These are phyloP conservation scores for Nothopassalora personata DNA, from an alignment of 2,329 filamentous ascomycete genomes.

Conservation along the genomic window DNA sequence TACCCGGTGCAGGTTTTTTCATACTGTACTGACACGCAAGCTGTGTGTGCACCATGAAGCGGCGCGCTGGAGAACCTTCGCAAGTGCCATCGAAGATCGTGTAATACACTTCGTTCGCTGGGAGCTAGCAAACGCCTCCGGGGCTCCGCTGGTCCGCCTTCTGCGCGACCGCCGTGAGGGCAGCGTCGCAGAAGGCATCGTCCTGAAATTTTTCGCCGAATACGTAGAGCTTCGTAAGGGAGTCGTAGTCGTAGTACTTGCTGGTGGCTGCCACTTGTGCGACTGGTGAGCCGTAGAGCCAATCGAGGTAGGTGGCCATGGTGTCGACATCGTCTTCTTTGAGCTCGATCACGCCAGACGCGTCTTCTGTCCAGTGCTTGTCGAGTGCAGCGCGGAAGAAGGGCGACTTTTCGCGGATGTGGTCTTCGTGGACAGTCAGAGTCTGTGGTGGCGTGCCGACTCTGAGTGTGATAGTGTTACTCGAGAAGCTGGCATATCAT, in stretches of 20 bases:
- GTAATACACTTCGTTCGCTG: neutral
- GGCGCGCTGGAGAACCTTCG: constrained; percentile 2
- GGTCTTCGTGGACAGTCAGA: neutral
- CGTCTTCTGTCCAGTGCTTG: neutral
- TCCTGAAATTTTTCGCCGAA: neutral
- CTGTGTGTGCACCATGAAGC: constrained; percentile 9
- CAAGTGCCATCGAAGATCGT: constrained; percentile 1
- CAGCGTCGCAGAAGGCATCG: neutral
- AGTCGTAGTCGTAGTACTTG: neutral
- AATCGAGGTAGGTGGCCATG: neutral
- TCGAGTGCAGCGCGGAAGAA: constrained; percentile 5
- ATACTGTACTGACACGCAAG: neutral
- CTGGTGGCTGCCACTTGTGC: too few species aligned
- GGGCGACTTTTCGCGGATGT: neutral
- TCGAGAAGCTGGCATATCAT: neutral
- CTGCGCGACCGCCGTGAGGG: neutral
- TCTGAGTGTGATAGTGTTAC: constrained; percentile 2
- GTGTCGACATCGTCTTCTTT: neutral
- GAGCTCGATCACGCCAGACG: neutral
- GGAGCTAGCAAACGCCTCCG: neutral
- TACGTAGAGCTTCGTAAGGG: neutral
- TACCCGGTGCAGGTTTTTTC: too few species aligned
- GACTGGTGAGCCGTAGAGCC: neutral
- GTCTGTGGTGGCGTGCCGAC: neutral
- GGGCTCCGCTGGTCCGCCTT: neutral